Base-by-base conservation (phyloP, 2,329 filamentous ascomycete species). In the Alternaria postmessia region DNA sequence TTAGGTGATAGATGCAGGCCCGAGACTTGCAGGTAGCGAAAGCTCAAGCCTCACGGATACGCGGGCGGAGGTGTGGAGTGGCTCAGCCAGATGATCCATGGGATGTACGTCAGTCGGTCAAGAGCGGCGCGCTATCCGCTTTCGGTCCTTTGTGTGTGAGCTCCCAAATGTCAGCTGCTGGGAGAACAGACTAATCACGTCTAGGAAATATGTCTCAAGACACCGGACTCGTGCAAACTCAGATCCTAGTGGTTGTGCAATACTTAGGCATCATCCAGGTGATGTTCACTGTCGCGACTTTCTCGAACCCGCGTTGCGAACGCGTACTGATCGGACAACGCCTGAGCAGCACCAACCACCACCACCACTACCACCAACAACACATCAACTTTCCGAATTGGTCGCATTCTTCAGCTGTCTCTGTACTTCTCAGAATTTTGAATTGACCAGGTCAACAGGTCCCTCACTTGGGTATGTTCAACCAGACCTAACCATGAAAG, bases 21-120 rank as follows among this genome's bases (percentile, higher is more conserved):
- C 24, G 22, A 22, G 36, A 61, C 54, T 49, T 56, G 57, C 56
- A 59, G 44, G 48, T 53, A 55, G 39, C 54, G 24, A 62, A 48
- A 59, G 55, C 58, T 54, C 42, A 57, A 61, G 65, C 65, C 61
- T 59, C 59, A 63, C 65, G 62, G 67, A 36, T 64, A 64, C 38
- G 57, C 62, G 65, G 63, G 57, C 63, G 56, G 52, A 57, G 55
- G 52, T 65, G 67, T 62, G 58, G 67, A 66, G 65, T 61, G 60
- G 61, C 51, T 42, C 46, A 58, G 54, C 44, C 62, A 41, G 54
- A 42, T 63, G 57, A 57, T 56, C 51, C 57, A 51, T 52, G 34
- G 38, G n/a, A 32, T 57, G 54, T 44, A 57, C 54, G 58, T 53
- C 58, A 61, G 54, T 61, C 57, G 58, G 57, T 47, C 57, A 60